Conservation (phyloP, 805 yeast species). For the Cyberlindnera subsufficiens region DNA sequence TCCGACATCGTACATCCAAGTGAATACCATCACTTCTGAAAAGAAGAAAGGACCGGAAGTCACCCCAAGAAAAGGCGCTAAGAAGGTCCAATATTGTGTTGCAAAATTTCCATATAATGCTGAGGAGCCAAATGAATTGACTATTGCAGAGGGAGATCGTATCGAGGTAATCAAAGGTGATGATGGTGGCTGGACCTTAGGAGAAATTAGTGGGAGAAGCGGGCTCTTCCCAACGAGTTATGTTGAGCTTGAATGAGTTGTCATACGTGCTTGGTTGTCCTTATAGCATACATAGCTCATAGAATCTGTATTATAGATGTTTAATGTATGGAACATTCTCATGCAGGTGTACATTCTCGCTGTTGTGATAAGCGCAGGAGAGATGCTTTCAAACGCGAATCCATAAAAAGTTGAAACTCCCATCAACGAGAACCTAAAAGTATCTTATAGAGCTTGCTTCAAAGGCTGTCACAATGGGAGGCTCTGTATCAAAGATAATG, state of each 20-base stretch:
- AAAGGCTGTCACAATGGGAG: conserved; percentile 24
- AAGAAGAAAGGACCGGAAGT: conserved; percentile 19
- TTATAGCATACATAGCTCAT: background rate
- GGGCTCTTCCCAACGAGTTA: conserved; percentile 83
- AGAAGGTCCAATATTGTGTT: conserved; percentile 14
- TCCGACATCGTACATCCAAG: conserved; percentile 73
- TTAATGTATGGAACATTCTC: no score
- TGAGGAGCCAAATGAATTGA: conserved; percentile 71
- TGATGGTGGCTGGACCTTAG: conserved; percentile 95
- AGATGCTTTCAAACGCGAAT: no score
- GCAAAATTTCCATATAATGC: conserved; percentile 21
- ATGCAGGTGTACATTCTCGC: no score
- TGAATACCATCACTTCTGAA: conserved; percentile 21
- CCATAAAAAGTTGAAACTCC: no score
- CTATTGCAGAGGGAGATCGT: conserved; percentile 65
- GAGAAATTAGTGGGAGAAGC: conserved; percentile 58
- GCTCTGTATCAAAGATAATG: conserved; percentile 27
- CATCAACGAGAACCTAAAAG: no score
- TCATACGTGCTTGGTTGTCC: background rate
- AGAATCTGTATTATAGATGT: no score
- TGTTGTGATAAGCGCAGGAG: no score
- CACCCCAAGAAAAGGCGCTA: conserved; percentile 15
- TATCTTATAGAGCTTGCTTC: no score
- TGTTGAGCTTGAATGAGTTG: conserved; percentile 15
- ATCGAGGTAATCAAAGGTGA: conserved; percentile 63